These are phyloP conservation scores for Prillingera fragicola DNA, from an alignment of 1,284 basidiomycete species.

Conservation along the genomic window DNA sequence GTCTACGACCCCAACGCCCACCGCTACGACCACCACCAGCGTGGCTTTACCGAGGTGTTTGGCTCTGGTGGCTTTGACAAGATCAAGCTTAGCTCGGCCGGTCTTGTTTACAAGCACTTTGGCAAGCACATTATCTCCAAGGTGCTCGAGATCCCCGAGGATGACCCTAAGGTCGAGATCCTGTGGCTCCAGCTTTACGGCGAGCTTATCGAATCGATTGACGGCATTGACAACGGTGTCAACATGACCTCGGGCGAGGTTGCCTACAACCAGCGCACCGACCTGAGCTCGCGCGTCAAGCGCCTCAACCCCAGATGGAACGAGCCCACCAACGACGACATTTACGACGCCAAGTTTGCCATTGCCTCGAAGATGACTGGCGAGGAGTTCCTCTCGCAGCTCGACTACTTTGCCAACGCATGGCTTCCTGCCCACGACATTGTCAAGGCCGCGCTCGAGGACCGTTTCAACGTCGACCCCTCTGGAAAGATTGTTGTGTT, in stretches of 20 bases:
- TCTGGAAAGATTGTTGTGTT: constrained; percentile 77
- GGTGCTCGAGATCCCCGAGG: constrained; percentile 53
- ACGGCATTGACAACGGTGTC: constrained; percentile 94
- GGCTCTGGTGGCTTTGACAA: constrained; percentile 58
- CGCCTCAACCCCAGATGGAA: constrained; percentile 90
- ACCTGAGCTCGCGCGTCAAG: constrained; percentile 73
- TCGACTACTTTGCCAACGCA: constrained; percentile 77
- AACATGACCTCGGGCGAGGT: constrained; percentile 59
- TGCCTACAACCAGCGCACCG: constrained; percentile 68
- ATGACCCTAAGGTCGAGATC: constrained; percentile 62
- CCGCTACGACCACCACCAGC: constrained; percentile 94
- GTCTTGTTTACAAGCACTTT: constrained; percentile 96
- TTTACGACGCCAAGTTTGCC: constrained; percentile 66
- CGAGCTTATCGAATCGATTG: constrained; percentile 90
- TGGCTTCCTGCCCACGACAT: constrained; percentile 91
- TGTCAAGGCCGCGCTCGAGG: constrained; percentile 62
- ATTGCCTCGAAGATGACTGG: constrained; percentile 79
- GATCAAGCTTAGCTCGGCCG: constrained; percentile 90
- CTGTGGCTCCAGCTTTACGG: constrained; percentile 88
- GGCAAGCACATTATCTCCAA: constrained; percentile 80
- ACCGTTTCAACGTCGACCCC: constrained; percentile 61
- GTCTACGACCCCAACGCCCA: constrained; percentile 74
- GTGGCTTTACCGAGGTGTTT: constrained; percentile 85
- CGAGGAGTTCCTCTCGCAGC: constrained; percentile 71
- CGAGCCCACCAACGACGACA: constrained; percentile 58